These are phyloP conservation scores for Claviceps maximensis DNA, from an alignment of 2,329 filamentous ascomycete genomes.

Conservation along the genomic window DNA sequence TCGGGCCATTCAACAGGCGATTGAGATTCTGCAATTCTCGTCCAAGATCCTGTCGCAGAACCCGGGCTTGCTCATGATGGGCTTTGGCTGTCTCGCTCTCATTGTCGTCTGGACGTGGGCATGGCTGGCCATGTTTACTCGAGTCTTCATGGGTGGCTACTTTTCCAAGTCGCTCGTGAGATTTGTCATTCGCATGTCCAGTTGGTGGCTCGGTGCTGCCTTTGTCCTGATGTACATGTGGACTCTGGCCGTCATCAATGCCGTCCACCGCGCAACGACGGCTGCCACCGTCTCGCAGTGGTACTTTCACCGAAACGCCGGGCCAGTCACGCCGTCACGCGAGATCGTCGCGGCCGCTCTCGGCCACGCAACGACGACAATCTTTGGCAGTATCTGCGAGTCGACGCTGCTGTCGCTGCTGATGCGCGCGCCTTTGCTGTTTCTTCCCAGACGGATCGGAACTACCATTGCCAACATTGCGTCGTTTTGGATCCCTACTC, in stretches of 20 bases:
- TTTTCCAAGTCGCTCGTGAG: conserved; percentile 46
- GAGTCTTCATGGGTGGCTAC: conserved; percentile 87
- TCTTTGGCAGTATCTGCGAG: conserved; percentile 86
- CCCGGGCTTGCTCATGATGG: conserved; percentile 69
- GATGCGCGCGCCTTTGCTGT: conserved; percentile 70
- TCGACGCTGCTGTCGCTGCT: conserved; percentile 71
- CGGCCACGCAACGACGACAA: conserved; percentile 66
- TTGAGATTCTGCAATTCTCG: conserved; percentile 84
- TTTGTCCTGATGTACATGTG: conserved; percentile 94
- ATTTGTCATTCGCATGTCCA: conserved; percentile 77
- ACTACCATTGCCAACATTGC: conserved; percentile 57
- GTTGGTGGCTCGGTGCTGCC: conserved; percentile 88
- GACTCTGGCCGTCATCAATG: conserved; percentile 78
- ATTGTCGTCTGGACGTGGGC: conserved; percentile 88
- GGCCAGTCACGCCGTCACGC: conserved; percentile 61
- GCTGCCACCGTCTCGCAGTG: conserved; percentile 94
- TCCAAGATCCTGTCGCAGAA: conserved; percentile 79
- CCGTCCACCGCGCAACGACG: conserved; percentile 80
- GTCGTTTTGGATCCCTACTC: conserved; percentile 72
- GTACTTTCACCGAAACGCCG: conserved; percentile 90
- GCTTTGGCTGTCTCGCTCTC: conserved; percentile 59
- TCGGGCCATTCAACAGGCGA: conserved; percentile 66
- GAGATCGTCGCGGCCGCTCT: conserved; percentile 77
- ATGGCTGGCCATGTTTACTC: conserved; percentile 94
- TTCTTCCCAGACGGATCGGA: conserved; percentile 60